Evolutionary conservation across 345 rosid species (phyloP).

Genomic region (Arabis alpina): DNA sequence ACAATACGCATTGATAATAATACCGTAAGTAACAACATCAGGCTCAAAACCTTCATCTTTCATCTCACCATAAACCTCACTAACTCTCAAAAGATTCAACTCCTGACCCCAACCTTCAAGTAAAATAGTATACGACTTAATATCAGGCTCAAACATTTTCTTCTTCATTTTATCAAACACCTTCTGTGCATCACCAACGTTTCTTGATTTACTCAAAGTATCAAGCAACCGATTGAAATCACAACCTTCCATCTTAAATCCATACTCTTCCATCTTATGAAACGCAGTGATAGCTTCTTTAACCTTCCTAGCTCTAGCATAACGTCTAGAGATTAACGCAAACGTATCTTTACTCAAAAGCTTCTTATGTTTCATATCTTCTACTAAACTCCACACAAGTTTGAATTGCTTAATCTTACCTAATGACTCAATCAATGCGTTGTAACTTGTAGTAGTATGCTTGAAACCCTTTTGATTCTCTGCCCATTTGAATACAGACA

Average conservation of each 20-base stretch:
- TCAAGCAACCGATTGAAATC: conserved; percentile 78
- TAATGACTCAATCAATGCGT: conserved; percentile 71
- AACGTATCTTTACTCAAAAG: conserved; percentile 79
- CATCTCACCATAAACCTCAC: conserved; percentile 75
- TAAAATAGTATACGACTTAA: conserved; percentile 74
- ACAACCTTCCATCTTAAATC: conserved; percentile 57
- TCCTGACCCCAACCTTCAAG: conserved; percentile 89
- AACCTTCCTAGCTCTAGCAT: conserved; percentile 71
- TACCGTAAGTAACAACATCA: conserved; percentile 78
- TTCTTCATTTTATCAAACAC: conserved; percentile 84
- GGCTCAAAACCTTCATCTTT: conserved; percentile 78
- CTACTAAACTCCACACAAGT: conserved; percentile 60
- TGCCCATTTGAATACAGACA: conserved; percentile 77
- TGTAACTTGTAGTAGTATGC: conserved; percentile 64
- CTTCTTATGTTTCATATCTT: conserved; percentile 66
- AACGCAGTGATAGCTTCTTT: conserved; percentile 73
- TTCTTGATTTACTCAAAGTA: conserved; percentile 67
- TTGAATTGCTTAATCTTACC: conserved; percentile 90
- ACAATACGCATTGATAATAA: conserved; percentile 73
- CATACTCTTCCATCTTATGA: conserved; percentile 73
- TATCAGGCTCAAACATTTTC: conserved; percentile 64
- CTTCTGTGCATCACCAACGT: conserved; percentile 71
- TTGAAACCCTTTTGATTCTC: conserved; percentile 70
- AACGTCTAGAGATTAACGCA: conserved; percentile 67
- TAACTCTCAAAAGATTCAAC: conserved; percentile 58